Evolutionary conservation across 2,329 filamentous ascomycete genomes (phyloP).

Genomic region (Cucurbitaria berberidis): DNA sequence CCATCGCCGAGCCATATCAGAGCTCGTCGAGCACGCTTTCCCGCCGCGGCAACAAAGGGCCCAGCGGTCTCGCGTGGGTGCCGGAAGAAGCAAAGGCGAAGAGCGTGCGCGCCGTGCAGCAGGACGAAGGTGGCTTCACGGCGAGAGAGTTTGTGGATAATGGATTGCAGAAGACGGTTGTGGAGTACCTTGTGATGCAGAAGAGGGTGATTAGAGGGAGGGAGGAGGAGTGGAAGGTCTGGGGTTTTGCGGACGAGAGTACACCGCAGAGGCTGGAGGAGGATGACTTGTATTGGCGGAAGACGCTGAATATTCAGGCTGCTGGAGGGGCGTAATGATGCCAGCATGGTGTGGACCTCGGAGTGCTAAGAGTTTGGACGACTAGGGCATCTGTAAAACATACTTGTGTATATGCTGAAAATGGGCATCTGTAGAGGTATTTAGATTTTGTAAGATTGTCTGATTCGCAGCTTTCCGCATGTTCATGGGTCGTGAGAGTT

Average conservation of each 20-base stretch:
- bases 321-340: constrained; percentile 4
- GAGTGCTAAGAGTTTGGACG: background rate
- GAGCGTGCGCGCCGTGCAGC: constrained; percentile 4
- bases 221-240: constrained; percentile 65
- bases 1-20: background rate
- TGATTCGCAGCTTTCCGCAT: background rate
- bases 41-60: background rate
- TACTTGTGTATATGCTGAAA: constrained; percentile 14
- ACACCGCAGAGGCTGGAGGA: constrained; percentile 28
- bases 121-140: background rate
- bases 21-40: background rate
- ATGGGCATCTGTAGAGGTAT: background rate
- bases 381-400: constrained; percentile 20
- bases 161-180: constrained; percentile 43
- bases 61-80: constrained; percentile 6
- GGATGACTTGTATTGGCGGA: constrained; percentile 31
- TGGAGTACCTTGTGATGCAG: constrained; percentile 71
- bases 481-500: no score
- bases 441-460: constrained; percentile 8
- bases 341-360: background rate
- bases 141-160: constrained; percentile 2
- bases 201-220: constrained; percentile 55
- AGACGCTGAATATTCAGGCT: constrained; percentile 26
- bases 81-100: constrained; percentile 12
- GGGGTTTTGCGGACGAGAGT: constrained; percentile 67